These are phyloP conservation scores for Myxozyma lipomycoides DNA, from an alignment of 805 yeast genomes.

Conservation along the genomic window DNA sequence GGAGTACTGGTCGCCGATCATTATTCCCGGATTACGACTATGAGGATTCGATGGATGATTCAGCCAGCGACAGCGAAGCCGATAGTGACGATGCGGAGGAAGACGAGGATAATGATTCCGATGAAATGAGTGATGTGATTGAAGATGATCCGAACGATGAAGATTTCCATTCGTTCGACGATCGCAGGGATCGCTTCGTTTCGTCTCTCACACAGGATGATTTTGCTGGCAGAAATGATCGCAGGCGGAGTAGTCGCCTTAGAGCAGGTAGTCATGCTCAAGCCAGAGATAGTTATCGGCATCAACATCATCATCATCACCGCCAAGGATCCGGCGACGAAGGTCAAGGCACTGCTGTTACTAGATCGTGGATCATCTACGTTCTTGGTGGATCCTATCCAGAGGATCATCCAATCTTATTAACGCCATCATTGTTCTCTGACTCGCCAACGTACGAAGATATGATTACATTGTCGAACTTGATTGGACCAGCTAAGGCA, in stretches of 20 bases:
- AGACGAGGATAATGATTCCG: slow-evolving; percentile 14
- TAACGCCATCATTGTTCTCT: slow-evolving; percentile 47
- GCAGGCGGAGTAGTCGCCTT: not conserved
- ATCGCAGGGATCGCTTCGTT: not conserved
- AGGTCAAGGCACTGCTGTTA: not conserved
- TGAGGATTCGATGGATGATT: not conserved
- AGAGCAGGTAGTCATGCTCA: not conserved
- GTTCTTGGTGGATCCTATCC: slow-evolving; percentile 57
- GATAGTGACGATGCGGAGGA: slow-evolving; percentile 17
- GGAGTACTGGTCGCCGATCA: slow-evolving; percentile 6
- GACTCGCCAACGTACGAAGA: slow-evolving; percentile 53
- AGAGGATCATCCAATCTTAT: slow-evolving; percentile 46
- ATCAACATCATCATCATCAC: not conserved
- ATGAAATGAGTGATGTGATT: slow-evolving; percentile 1
- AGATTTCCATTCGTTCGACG: not conserved
- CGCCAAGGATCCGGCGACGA: not conserved
- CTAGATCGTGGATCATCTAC: slow-evolving; percentile 57
- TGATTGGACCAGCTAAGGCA: slow-evolving; percentile 47
- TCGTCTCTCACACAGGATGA: not conserved
- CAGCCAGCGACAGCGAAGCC: not conserved
- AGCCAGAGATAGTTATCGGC: not conserved
- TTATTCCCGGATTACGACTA: slow-evolving; percentile 8
- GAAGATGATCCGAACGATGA: not conserved
- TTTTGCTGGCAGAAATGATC: not conserved
- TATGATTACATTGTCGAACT: slow-evolving; percentile 45